phyloP scores from a whole-genome alignment of 1,139 yeast species.

The Geotrichum armillariae region DNA sequence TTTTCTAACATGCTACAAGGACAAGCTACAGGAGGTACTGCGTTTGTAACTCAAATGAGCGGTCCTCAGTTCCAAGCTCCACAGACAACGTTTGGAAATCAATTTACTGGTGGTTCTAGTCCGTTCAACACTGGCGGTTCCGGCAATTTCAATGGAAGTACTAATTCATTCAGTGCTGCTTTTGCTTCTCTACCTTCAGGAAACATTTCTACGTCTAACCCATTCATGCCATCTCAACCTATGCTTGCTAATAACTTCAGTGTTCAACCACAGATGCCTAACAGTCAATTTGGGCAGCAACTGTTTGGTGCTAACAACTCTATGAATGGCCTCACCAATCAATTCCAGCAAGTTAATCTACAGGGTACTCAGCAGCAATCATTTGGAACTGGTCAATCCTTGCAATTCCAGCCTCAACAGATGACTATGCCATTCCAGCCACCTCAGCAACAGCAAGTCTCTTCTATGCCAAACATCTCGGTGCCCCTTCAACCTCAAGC shows the following conservation, averaged over 20 bases:
- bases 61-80: neutral
- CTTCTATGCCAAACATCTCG: slow-evolving; percentile 5
- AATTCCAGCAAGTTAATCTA: slow-evolving; percentile 8
- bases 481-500: slow-evolving; percentile 23
- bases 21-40: slow-evolving; percentile 5
- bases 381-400: neutral
- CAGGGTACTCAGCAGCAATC: slow-evolving; percentile 3
- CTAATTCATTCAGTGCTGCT: slow-evolving; percentile 1
- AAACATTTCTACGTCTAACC: slow-evolving; percentile 10
- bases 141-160: no score
- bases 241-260: neutral
- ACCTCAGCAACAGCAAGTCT: neutral
- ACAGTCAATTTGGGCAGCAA: slow-evolving; percentile 10
- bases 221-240: slow-evolving; percentile 10
- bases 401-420: slow-evolving; percentile 5
- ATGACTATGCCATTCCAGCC: neutral
- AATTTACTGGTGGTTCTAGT: neutral
- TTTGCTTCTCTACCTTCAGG: slow-evolving; percentile 8
- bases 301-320: slow-evolving; percentile 6
- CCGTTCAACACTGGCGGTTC: slow-evolving; percentile 2
- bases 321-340: slow-evolving; percentile 1
- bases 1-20: neutral
- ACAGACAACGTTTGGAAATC: slow-evolving; percentile 2
- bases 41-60: slow-evolving; percentile 6
- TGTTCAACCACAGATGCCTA: slow-evolving; percentile 4